phyloP scores from a whole-genome alignment of 352 stramenopile genomes.

The Pythium dissimile region DNA sequence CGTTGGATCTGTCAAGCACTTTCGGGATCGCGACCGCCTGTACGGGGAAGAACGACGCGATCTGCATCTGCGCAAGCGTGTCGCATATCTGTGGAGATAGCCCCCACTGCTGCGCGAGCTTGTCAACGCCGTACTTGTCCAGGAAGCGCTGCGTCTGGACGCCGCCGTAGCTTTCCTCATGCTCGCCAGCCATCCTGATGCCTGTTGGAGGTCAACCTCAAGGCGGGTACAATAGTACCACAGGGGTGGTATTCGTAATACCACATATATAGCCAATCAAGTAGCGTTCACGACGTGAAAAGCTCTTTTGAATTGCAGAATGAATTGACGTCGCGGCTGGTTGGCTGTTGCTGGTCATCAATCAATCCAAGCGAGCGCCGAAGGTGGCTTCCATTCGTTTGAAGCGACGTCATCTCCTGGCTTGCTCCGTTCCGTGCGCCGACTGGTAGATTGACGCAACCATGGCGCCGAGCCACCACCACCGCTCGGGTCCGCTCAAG shows the following conservation, averaged over 20 bases:
- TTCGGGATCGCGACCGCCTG: slow-evolving; percentile 93
- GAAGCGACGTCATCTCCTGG: slow-evolving; percentile 14
- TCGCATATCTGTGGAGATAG: slow-evolving; percentile 39
- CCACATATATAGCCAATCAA: slow-evolving; percentile 15
- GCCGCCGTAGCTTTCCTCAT: slow-evolving; percentile 16
- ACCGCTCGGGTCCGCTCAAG: slow-evolving; percentile 86
- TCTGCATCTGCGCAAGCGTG: slow-evolving; percentile 42
- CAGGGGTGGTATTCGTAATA: background rate
- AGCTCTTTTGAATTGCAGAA: slow-evolving; percentile 24
- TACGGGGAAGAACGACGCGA: slow-evolving; percentile 93
- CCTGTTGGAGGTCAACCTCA: too few species aligned
- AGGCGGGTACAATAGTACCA: background rate
- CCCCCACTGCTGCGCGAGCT: slow-evolving; percentile 52
- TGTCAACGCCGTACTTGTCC: slow-evolving; percentile 61
- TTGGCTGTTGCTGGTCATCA: slow-evolving; percentile 7
- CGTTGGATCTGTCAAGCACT: slow-evolving; percentile 81
- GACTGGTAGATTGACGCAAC: too few species aligned
- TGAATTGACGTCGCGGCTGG: slow-evolving; percentile 15
- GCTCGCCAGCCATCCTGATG: slow-evolving; percentile 13
- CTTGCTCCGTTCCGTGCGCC: too few species aligned
- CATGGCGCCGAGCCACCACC: slow-evolving; percentile 74
- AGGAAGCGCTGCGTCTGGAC: slow-evolving; percentile 40
- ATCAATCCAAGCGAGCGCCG: background rate
- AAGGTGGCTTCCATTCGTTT: slow-evolving; percentile 22
- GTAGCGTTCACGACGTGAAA: background rate